phyloP scores from a whole-genome alignment of 2,329 filamentous ascomycete genomes.

The Trichocomaceae sp. region DNA sequence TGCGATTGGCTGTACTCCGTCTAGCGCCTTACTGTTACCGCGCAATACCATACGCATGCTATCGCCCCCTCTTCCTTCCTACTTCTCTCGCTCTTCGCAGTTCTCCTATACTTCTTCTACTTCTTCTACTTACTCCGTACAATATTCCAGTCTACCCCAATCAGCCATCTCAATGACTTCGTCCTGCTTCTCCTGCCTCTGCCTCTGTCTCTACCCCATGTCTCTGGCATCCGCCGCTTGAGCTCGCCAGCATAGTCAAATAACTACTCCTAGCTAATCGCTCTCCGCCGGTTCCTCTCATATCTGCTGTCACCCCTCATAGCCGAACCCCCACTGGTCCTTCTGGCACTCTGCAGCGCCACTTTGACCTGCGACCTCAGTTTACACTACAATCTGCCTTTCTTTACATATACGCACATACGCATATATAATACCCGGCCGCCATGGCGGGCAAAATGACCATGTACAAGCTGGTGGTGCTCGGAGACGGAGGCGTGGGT shows the following conservation, averaged over 20 bases:
- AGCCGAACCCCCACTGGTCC: too few relatives aligned
- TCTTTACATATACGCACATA: too few relatives aligned
- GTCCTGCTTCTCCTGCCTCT: not conserved
- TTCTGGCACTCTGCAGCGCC: too few relatives aligned
- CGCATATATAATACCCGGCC: slow-evolving; percentile 13
- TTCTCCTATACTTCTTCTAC: not conserved
- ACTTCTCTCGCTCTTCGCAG: not conserved
- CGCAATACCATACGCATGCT: not conserved
- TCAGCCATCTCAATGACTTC: slow-evolving; percentile 9
- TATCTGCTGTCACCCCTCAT: not conserved
- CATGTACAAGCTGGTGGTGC: slow-evolving; percentile 89
- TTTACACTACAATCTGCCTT: too few relatives aligned
- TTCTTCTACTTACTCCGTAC: not conserved
- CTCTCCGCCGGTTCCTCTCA: slow-evolving; percentile 1
- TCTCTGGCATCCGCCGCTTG: slow-evolving; percentile 3
- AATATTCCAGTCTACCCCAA: not conserved
- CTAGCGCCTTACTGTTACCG: not conserved
- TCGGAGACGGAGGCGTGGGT: slow-evolving; percentile 88
- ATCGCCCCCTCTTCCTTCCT: not conserved
- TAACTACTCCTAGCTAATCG: too few relatives aligned
- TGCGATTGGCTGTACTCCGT: too few relatives aligned
- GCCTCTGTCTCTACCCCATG: not conserved
- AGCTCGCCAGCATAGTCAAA: not conserved
- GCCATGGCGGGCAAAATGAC: slow-evolving; percentile 90
- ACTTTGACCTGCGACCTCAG: too few relatives aligned